Percentiles rank a stretch among this genome's conserved stretches.
Conservation (phyloP, 768 basidiomycete genomes). For the Boletus subcaerulescens region DNA sequence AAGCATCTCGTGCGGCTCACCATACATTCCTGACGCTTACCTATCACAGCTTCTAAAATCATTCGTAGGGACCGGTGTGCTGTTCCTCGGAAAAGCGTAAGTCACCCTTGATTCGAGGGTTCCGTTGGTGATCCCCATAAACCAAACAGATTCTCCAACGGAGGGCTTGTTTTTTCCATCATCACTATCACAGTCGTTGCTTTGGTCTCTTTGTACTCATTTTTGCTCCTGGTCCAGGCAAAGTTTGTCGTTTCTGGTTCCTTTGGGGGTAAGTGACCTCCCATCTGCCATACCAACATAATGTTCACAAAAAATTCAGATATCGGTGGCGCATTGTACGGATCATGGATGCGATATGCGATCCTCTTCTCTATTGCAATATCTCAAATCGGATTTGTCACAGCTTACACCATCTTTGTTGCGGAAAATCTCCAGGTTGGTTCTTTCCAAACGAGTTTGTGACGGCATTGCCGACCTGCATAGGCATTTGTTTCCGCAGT, state of each 20-base stretch:
- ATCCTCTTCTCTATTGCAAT: slow-evolving; percentile 86
- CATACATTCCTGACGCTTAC: background rate
- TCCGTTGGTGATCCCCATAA: slow-evolving; percentile 4
- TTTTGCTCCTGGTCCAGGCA: slow-evolving; percentile 84
- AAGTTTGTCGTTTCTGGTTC: slow-evolving; percentile 88
- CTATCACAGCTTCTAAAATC: slow-evolving; percentile 75
- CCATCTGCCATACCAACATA: background rate
- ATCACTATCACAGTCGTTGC: slow-evolving; percentile 79
- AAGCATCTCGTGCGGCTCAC: slow-evolving; percentile 18
- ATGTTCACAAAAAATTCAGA: slow-evolving; percentile 44
- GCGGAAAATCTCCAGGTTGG: slow-evolving; percentile 76
- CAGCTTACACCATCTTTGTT: slow-evolving; percentile 95
- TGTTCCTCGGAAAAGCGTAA: slow-evolving; percentile 94
- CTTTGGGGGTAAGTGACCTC: slow-evolving; percentile 72
- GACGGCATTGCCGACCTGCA: slow-evolving; percentile 9
- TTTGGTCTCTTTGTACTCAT: slow-evolving; percentile 85
- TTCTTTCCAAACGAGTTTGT: background rate
- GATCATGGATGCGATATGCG: slow-evolving; percentile 86
- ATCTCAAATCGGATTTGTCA: slow-evolving; percentile 86
- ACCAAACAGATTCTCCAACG: slow-evolving; percentile 79
- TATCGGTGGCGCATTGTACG: slow-evolving; percentile 90
- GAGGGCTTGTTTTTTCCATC: slow-evolving; percentile 87
- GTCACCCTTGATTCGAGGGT: background rate
- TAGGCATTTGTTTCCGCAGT: slow-evolving; percentile 82
- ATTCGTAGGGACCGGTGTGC: slow-evolving; percentile 92